phyloP scores from a whole-genome alignment of 2,329 filamentous ascomycete species.

The Knoxdaviesia capensis region DNA sequence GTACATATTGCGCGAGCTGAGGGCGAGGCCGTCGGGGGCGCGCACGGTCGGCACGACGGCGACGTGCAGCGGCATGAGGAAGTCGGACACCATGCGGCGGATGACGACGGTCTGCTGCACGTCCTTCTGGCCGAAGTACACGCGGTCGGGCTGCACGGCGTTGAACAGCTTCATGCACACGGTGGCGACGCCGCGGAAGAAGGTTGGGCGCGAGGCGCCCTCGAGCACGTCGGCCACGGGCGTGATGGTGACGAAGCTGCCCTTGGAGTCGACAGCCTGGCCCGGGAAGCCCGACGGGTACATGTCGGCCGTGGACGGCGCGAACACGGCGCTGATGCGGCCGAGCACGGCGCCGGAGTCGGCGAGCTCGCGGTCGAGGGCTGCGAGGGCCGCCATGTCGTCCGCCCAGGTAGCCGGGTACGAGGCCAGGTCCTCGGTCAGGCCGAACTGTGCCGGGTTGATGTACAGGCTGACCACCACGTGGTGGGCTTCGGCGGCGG shows the following conservation, averaged over 20 bases:
- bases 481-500: constrained; percentile 65
- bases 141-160: constrained; percentile 38
- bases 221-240: constrained; percentile 68
- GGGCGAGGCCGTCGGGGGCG: constrained; percentile 63
- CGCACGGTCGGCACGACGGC: constrained; percentile 55
- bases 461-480: constrained; percentile 88
- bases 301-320: constrained; percentile 64
- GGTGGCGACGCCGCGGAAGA: constrained; percentile 90
- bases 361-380: constrained; percentile 55
- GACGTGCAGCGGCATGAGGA: constrained; percentile 59
- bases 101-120: constrained; percentile 91
- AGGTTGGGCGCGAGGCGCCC: constrained; percentile 71
- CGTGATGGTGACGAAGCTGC: constrained; percentile 81
- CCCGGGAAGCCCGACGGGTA: constrained; percentile 65
- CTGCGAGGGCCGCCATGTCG: constrained; percentile 47
- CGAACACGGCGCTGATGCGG: constrained; percentile 65
- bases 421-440: constrained; percentile 67
- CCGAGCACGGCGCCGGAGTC: constrained; percentile 38
- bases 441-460: constrained; percentile 90
- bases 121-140: constrained; percentile 95
- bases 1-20: constrained; percentile 90
- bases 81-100: constrained; percentile 68
- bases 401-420: constrained; percentile 81
- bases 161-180: constrained; percentile 66
- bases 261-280: constrained; percentile 54